Base-by-base conservation (phyloP, 2,329 filamentous ascomycete species). In the Magnaporthiopsis incrustans region DNA sequence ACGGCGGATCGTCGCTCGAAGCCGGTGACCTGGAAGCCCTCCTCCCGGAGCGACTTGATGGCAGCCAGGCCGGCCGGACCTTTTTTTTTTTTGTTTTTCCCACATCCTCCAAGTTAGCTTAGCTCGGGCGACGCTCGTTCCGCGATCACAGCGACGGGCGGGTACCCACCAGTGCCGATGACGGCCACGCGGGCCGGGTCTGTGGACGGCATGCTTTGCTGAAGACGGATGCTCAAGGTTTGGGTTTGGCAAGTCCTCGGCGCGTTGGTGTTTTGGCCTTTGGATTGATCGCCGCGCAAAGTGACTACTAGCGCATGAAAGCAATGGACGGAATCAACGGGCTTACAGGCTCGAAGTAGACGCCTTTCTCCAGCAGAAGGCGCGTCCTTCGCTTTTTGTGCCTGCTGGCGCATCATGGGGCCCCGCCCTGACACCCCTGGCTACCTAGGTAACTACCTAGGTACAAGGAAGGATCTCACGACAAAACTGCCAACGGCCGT, bases 11-110 rank as follows among this genome's bases (percentile, higher is more conserved):
- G 77, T 33, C 74, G 71, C 60, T 81, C 79, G 59, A 80, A 81
- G 2, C 74, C 78, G 1, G 74, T 72, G 6, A 75, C 78, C 12
- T 79, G 68, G 62, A 79, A 81, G 11, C 78, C 77, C 68, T 78
- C 77, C 64, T 81, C 78, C 58, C 12, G 30, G 2, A 74, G 67
- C 25, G 81, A 66, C 53, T 76, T 76, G 69, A 81, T 81, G 62
- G 78, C 69, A 15, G 77, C 71, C 22, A 75, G 58, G 30, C 58
- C 58, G 32, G 30, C 30, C 11, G 58, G 58, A 3, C 58, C 58
- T 60, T 32, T 35, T 32, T 27, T 59, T 18, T 59, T 59, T 33
- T 8, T 12, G 2, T 12, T 12, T 12, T n/a, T n/a, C n/a, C 30
- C 30, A 32, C 30, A 32, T 26, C 26, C n/a, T n/a, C n/a, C n/a